phyloP scores from a whole-genome alignment of 352 stramenopile genomes.

The Phytophthora vignae region DNA sequence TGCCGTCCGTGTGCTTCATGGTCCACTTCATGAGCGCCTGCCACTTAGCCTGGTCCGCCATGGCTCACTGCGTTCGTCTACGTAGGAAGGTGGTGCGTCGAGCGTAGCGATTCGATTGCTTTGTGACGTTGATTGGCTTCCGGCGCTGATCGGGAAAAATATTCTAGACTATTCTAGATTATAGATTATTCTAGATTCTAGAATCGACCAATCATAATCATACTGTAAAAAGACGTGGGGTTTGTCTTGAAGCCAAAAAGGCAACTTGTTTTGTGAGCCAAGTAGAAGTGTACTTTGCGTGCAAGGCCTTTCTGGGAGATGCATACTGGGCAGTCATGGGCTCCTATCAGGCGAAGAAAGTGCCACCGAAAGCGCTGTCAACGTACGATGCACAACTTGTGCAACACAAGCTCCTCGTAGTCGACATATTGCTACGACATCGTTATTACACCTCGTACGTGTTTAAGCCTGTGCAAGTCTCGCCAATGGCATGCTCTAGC shows the following conservation, averaged over 20 bases:
- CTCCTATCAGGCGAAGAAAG: too few relatives aligned
- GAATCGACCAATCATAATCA: not conserved
- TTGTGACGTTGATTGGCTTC: constrained; percentile 1
- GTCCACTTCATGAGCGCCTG: constrained; percentile 90
- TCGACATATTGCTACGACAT: too few relatives aligned
- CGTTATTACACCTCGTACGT: too few relatives aligned
- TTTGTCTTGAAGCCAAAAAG: not conserved
- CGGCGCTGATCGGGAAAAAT: not conserved
- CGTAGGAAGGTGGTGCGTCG: not conserved
- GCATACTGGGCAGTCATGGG: too few relatives aligned
- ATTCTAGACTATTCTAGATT: not conserved
- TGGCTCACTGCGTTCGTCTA: not conserved
- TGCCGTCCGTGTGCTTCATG: constrained; percentile 89
- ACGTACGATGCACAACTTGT: too few relatives aligned
- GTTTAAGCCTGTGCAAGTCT: too few relatives aligned
- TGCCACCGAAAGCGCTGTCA: too few relatives aligned
- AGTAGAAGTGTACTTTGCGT: too few relatives aligned
- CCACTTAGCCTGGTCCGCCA: constrained; percentile 84
- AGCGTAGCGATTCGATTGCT: not conserved
- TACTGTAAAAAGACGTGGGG: too few relatives aligned
- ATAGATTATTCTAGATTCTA: not conserved
- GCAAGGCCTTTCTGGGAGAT: too few relatives aligned
- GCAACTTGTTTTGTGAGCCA: not conserved
- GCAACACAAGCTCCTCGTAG: too few relatives aligned
- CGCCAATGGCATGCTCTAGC: too few relatives aligned